Evolutionary conservation across 2,329 filamentous ascomycete species (phyloP).

Genomic region (Epichloe brachyelytri): DNA sequence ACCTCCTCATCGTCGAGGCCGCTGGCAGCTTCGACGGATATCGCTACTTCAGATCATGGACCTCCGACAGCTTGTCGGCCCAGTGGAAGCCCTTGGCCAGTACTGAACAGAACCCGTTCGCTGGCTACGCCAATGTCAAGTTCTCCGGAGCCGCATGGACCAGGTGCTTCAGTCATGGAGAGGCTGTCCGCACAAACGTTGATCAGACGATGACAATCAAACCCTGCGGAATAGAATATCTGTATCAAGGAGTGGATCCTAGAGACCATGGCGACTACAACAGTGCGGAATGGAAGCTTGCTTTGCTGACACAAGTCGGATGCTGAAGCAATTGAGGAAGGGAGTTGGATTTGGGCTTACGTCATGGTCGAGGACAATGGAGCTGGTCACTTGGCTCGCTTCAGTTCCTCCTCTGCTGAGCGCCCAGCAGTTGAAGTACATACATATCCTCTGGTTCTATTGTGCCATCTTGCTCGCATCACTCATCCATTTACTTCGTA

Average conservation of each 20-base stretch:
- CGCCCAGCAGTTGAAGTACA: too few species aligned
- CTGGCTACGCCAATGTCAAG: slow-evolving; percentile 46
- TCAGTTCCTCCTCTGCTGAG: too few species aligned
- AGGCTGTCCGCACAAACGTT: slow-evolving; percentile 40
- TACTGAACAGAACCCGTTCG: slow-evolving; percentile 45
- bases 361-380: too few species aligned
- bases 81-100: slow-evolving; percentile 45
- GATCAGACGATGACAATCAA: slow-evolving; percentile 53
- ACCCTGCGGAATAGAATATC: slow-evolving; percentile 49
- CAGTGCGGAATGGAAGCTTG: not conserved
- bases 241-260: slow-evolving; percentile 45
- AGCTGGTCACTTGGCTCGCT: too few species aligned
- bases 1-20: slow-evolving; percentile 57
- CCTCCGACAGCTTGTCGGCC: slow-evolving; percentile 41
- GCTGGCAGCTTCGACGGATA: slow-evolving; percentile 34
- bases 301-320: not conserved
- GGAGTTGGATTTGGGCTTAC: too few species aligned
- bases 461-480: too few species aligned
- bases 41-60: slow-evolving; percentile 56
- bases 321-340: not conserved
- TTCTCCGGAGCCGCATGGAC: slow-evolving; percentile 42
- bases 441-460: too few species aligned
- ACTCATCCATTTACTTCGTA: not conserved
- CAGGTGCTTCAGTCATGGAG: slow-evolving; percentile 54
- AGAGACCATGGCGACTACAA: slow-evolving; percentile 31